These are phyloP conservation scores for Solanum lignicaule DNA, from an alignment of 257 asterid genomes.

Conservation along the genomic window DNA sequence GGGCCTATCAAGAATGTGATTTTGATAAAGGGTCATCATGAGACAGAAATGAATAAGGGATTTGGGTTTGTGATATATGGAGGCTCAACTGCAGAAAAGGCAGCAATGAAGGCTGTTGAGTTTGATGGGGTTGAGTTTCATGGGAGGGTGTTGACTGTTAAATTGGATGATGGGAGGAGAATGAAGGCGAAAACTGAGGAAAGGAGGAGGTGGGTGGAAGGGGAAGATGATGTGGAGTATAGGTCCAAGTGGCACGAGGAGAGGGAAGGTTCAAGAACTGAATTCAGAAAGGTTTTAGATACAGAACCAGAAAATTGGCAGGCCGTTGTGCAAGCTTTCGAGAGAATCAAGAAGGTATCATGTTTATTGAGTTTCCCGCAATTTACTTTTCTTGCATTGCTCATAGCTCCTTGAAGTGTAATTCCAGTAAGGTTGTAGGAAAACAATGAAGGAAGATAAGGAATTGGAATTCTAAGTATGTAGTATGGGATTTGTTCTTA, in stretches of 20 bases:
- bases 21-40: conserved; percentile 72
- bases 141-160: conserved; percentile 81
- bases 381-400: not conserved
- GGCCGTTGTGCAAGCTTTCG: conserved; percentile 73
- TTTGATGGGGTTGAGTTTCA: conserved; percentile 95
- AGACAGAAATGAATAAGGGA: conserved; percentile 80
- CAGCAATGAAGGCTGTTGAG: conserved; percentile 92
- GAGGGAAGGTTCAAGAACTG: conserved; percentile 66
- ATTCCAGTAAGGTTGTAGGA: not conserved
- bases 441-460: not conserved
- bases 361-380: not conserved
- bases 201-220: conserved; percentile 50
- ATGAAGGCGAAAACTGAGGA: conserved; percentile 31
- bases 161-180: conserved; percentile 86
- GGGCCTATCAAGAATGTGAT: conserved; percentile 81
- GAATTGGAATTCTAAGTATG: not conserved
- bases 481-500: not conserved
- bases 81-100: conserved; percentile 63
- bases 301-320: conserved; percentile 92
- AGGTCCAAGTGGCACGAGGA: conserved; percentile 89
- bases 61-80: conserved; percentile 83
- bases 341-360: conserved; percentile 81
- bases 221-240: conserved; percentile 33
- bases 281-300: conserved; percentile 65
- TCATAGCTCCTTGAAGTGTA: not conserved